Evolutionary conservation across 148 eudicot genomes (phyloP).

Genomic region (Rhododendron simsii): DNA sequence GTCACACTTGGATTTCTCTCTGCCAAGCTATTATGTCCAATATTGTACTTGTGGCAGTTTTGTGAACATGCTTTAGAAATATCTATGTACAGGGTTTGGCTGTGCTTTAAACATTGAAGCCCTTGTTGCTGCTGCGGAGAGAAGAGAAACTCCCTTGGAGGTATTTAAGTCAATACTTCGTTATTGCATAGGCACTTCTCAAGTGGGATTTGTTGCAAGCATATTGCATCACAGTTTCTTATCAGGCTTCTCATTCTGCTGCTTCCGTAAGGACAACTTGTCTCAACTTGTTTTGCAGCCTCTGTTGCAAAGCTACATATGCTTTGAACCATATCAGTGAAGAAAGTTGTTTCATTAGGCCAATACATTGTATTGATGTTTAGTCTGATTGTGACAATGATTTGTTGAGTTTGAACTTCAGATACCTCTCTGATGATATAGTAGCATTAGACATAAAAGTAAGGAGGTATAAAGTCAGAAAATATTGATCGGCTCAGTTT

Average conservation of each 20-base stretch:
- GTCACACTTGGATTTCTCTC: not conserved
- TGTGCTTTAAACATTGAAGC: slow-evolving; percentile 92
- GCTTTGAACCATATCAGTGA: not conserved
- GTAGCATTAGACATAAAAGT: not conserved
- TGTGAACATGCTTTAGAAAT: not conserved
- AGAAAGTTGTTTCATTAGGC: not conserved
- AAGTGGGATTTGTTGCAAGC: not conserved
- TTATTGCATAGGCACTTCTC: too few relatives aligned
- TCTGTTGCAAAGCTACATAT: not conserved
- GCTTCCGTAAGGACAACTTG: not conserved
- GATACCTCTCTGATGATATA: not conserved
- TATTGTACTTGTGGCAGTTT: not conserved
- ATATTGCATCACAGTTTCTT: not conserved
- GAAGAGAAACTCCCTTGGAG: slow-evolving; percentile 83
- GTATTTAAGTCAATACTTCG: slow-evolving; percentile 26
- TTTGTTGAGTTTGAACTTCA: not conserved
- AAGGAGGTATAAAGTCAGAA: not conserved
- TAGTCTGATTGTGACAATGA: not conserved
- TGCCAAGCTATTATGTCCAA: not conserved
- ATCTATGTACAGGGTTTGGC: slow-evolving; percentile 67
- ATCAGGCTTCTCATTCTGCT: not conserved
- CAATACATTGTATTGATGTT: not conserved
- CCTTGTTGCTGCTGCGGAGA: slow-evolving; percentile 98
- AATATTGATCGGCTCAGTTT: not conserved
- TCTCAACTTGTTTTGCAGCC: not conserved